These are phyloP conservation scores for Candida sojae DNA, from an alignment of 1,139 yeast species.

Conservation along the genomic window DNA sequence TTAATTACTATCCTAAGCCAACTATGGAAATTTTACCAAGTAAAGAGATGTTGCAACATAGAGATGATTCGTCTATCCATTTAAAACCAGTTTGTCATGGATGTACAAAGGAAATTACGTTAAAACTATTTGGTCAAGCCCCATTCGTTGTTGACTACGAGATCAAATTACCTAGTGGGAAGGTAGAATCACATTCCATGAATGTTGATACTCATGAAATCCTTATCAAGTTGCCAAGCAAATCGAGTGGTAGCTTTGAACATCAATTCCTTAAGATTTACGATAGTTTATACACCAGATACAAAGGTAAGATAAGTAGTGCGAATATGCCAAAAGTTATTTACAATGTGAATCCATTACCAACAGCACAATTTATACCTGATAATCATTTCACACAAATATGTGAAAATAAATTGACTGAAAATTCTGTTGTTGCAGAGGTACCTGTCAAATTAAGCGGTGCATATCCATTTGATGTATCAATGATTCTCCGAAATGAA, in stretches of 20 bases:
- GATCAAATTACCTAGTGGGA: slow-evolving; percentile 60
- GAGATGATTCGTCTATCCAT: slow-evolving; percentile 20
- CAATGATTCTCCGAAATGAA: slow-evolving; percentile 52
- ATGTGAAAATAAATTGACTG: slow-evolving; percentile 55
- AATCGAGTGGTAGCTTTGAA: slow-evolving; percentile 55
- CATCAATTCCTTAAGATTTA: slow-evolving; percentile 63
- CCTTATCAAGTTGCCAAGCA: slow-evolving; percentile 34
- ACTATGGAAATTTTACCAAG: slow-evolving; percentile 26
- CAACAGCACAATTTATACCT: slow-evolving; percentile 53
- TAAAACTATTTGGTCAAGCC: slow-evolving; percentile 53
- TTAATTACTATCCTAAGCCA: slow-evolving; percentile 63
- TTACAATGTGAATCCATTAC: slow-evolving; percentile 65
- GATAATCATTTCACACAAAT: slow-evolving; percentile 51
- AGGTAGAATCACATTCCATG: slow-evolving; percentile 34
- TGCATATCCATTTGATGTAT: slow-evolving; percentile 60
- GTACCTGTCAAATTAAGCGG: slow-evolving; percentile 62
- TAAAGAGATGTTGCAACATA: slow-evolving; percentile 20
- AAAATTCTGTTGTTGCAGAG: slow-evolving; percentile 30
- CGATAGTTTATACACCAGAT: slow-evolving; percentile 64
- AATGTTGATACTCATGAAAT: slow-evolving; percentile 27
- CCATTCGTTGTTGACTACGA: slow-evolving; percentile 78
- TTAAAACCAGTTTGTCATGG: slow-evolving; percentile 38
- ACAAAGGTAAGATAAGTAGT: slow-evolving; percentile 30
- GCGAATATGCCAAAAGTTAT: slow-evolving; percentile 36
- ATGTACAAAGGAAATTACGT: slow-evolving; percentile 24